phyloP scores from a whole-genome alignment of 2,329 filamentous ascomycete genomes.

The Colletotrichum spinosum region DNA sequence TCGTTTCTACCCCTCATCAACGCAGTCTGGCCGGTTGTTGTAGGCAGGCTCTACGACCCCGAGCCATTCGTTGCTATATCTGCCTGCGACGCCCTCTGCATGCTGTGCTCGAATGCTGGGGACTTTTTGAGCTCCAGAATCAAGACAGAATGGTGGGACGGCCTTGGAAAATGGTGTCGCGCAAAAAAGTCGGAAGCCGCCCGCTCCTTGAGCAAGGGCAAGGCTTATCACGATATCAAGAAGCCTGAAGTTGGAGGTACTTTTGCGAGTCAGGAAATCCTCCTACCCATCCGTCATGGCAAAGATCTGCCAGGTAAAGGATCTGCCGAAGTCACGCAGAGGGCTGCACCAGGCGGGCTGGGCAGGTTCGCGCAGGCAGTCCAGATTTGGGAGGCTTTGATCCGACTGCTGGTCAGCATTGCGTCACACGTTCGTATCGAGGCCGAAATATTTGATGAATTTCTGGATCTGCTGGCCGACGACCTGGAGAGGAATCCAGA shows the following conservation, averaged over 20 bases:
- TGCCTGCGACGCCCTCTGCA: constrained; percentile 75
- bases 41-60: constrained; percentile 73
- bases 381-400: constrained; percentile 73
- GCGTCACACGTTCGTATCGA: constrained; percentile 72
- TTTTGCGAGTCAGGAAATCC: constrained; percentile 33
- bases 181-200: constrained; percentile 55
- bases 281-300: constrained; percentile 44
- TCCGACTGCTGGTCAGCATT: constrained; percentile 70
- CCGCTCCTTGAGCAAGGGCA: constrained; percentile 12
- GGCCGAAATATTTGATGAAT: constrained; percentile 78
- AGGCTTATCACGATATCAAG: constrained; percentile 2
- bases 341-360: constrained; percentile 50
- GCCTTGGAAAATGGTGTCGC: constrained; percentile 63
- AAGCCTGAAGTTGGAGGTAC: neutral
- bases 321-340: constrained; percentile 5
- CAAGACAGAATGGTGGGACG: constrained; percentile 75
- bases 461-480: constrained; percentile 72
- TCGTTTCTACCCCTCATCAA: constrained; percentile 91
- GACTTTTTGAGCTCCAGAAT: constrained; percentile 85
- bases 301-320: constrained; percentile 41
- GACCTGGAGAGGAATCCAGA: constrained; percentile 57
- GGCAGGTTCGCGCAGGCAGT: constrained; percentile 71
- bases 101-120: constrained; percentile 78
- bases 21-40: constrained; percentile 87
- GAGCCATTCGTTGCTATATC: constrained; percentile 77